Percentiles rank a stretch among this genome's conserved stretches.
Conservation (phyloP, 805 yeast genomes). For the Torulaspora indica region DNA sequence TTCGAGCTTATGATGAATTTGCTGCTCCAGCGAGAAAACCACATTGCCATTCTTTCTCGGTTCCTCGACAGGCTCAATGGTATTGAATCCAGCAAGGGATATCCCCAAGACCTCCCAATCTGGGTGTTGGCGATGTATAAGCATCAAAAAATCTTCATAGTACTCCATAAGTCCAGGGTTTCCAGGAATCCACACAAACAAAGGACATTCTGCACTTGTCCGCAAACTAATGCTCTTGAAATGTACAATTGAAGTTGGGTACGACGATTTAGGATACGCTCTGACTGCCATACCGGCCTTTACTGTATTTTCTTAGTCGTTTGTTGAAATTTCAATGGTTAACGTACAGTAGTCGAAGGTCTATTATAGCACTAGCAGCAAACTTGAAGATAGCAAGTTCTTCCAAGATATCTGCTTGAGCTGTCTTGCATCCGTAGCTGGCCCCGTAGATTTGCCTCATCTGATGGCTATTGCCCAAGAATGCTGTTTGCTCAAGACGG, state of each 20-base stretch:
- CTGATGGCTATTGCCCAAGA: no score
- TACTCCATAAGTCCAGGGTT: constrained; percentile 71
- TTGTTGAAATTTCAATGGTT: background rate
- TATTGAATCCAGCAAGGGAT: constrained; percentile 60
- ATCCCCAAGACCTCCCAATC: constrained; percentile 51
- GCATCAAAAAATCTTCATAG: constrained; percentile 50
- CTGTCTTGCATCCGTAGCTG: no score
- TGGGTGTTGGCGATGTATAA: constrained; percentile 41
- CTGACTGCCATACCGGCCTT: constrained; percentile 10
- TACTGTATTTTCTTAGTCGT: background rate
- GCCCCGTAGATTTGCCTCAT: no score
- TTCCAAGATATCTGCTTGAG: background rate
- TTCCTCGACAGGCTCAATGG: constrained; percentile 9
- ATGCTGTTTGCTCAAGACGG: no score
- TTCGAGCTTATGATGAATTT: constrained; percentile 52
- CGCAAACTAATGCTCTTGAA: constrained; percentile 4
- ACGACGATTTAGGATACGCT: constrained; percentile 11
- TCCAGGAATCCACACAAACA: constrained; percentile 65
- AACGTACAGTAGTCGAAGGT: background rate
- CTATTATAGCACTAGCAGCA: background rate
- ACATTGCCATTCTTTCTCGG: constrained; percentile 13
- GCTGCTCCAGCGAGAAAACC: constrained; percentile 47
- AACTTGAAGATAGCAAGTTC: background rate
- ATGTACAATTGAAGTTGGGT: constrained; percentile 24
- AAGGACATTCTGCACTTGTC: constrained; percentile 21